Percentiles rank a stretch among this genome's conserved stretches.
phyloP scores from a whole-genome alignment of 176 grass and related monocot genomes.

The Carex scoparia region DNA sequence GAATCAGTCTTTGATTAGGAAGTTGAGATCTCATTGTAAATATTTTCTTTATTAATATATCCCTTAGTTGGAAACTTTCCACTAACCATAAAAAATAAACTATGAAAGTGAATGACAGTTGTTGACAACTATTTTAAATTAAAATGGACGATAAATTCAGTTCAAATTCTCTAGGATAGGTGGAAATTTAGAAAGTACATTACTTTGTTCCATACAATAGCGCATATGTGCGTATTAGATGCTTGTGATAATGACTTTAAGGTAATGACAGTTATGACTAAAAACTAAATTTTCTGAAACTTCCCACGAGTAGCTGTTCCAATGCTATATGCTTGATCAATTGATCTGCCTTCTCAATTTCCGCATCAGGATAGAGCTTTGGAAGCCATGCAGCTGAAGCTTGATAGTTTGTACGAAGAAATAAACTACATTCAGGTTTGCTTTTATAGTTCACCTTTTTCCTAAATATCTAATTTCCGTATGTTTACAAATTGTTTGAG shows the following conservation, averaged over 20 bases:
- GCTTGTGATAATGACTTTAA: neutral
- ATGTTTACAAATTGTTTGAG: neutral
- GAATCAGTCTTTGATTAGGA: too few relatives aligned
- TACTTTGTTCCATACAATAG: neutral
- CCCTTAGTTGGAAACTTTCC: too few relatives aligned
- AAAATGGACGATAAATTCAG: too few relatives aligned
- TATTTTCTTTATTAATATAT: too few relatives aligned
- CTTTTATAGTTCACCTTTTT: neutral
- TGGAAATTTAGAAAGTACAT: neutral
- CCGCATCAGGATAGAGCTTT: constrained; percentile 59
- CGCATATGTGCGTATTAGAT: neutral
- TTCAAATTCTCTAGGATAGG: neutral
- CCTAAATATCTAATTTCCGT: neutral
- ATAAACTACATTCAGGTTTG: constrained; percentile 52
- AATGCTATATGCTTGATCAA: neutral
- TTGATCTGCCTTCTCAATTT: constrained; percentile 8
- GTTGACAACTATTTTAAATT: too few relatives aligned
- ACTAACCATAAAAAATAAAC: too few relatives aligned
- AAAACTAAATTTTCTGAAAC: neutral
- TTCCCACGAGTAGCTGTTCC: neutral
- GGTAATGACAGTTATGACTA: neutral
- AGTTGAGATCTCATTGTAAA: too few relatives aligned
- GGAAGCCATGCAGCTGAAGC: constrained; percentile 82
- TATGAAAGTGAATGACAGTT: too few relatives aligned
- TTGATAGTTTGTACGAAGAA: constrained; percentile 58